A percentile compares a stretch with the other conserved stretches of the same genome.
phyloP scores from a whole-genome alignment of 768 basidiomycete species.

The Agrocybe chaxingu region DNA sequence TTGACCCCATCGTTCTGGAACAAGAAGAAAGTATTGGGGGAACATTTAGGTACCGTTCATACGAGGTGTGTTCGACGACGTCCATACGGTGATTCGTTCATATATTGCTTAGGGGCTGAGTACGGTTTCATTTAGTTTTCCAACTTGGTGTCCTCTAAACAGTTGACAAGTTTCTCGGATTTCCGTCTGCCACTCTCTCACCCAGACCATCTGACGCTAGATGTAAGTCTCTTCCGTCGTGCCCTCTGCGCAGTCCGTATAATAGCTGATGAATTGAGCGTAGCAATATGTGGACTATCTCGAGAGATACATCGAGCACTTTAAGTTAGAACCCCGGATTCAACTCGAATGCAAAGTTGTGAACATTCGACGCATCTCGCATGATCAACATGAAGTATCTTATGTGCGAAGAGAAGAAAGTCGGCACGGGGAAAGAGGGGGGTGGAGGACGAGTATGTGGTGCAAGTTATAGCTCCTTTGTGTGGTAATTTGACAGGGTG shows the following conservation, averaged over 20 bases:
- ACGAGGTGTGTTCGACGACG: slow-evolving; percentile 28
- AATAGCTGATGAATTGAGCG: not conserved
- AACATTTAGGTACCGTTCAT: slow-evolving; percentile 47
- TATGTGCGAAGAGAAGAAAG: slow-evolving; percentile 3
- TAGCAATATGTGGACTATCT: slow-evolving; percentile 53
- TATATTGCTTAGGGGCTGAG: not conserved
- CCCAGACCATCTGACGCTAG: slow-evolving; percentile 44
- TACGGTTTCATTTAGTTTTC: slow-evolving; percentile 32
- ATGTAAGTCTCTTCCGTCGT: slow-evolving; percentile 19
- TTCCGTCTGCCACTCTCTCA: slow-evolving; percentile 47
- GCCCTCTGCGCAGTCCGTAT: not conserved
- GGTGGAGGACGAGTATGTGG: slow-evolving; percentile 5
- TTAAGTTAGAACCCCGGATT: slow-evolving; percentile 35
- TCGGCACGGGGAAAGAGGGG: not conserved
- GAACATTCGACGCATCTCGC: slow-evolving; percentile 22
- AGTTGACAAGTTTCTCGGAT: slow-evolving; percentile 59
- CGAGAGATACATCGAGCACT: slow-evolving; percentile 39
- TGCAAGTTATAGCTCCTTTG: not conserved
- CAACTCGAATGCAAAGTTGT: slow-evolving; percentile 34
- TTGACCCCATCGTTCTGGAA: slow-evolving; percentile 48
- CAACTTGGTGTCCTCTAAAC: slow-evolving; percentile 53
- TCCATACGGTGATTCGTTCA: not conserved
- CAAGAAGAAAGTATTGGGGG: slow-evolving; percentile 49
- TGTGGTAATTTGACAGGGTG: not conserved
- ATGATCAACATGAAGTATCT: slow-evolving; percentile 10